Evolutionary conservation across 1,284 basidiomycete genomes (phyloP).

Genomic region (Sanghuangporus weigelae): DNA sequence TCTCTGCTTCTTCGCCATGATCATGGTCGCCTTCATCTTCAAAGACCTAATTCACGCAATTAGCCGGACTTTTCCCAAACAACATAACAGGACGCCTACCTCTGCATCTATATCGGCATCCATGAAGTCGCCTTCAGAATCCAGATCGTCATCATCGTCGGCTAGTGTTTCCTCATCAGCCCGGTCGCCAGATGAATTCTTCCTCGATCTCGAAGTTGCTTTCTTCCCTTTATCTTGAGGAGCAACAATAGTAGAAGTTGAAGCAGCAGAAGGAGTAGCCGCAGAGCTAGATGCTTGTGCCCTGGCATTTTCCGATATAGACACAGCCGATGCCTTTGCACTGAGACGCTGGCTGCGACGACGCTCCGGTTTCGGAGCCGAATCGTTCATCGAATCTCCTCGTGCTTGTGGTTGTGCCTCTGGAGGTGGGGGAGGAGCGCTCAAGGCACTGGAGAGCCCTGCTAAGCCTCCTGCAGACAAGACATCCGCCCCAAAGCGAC

Average conservation of each 20-base stretch:
- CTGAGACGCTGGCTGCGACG: constrained; percentile 82
- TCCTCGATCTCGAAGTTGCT: background rate
- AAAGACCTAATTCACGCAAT: constrained; percentile 42
- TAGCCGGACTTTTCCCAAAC: background rate
- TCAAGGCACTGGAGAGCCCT: constrained; percentile 14
- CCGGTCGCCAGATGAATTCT: constrained; percentile 24
- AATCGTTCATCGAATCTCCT: constrained; percentile 19
- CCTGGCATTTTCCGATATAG: constrained; percentile 21
- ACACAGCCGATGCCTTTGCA: constrained; percentile 42
- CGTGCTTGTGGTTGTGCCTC: background rate
- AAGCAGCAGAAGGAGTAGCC: constrained; percentile 24
- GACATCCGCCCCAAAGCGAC: constrained; percentile 52
- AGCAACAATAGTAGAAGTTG: constrained; percentile 27
- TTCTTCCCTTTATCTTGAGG: constrained; percentile 20
- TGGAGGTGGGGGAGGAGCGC: constrained; percentile 20
- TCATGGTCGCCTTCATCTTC: constrained; percentile 69
- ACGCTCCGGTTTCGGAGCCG: constrained; percentile 37
- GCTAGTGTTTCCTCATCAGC: constrained; percentile 46
- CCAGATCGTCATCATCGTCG: constrained; percentile 50
- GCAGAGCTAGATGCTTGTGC: constrained; percentile 23
- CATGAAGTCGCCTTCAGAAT: constrained; percentile 62
- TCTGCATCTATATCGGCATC: constrained; percentile 82
- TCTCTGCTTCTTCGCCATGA: constrained; percentile 61
- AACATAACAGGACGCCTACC: constrained; percentile 24
- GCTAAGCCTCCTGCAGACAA: constrained; percentile 18